Evolutionary conservation across 805 yeast genomes (phyloP).

Genomic region (Barnettozyma siamensis): DNA sequence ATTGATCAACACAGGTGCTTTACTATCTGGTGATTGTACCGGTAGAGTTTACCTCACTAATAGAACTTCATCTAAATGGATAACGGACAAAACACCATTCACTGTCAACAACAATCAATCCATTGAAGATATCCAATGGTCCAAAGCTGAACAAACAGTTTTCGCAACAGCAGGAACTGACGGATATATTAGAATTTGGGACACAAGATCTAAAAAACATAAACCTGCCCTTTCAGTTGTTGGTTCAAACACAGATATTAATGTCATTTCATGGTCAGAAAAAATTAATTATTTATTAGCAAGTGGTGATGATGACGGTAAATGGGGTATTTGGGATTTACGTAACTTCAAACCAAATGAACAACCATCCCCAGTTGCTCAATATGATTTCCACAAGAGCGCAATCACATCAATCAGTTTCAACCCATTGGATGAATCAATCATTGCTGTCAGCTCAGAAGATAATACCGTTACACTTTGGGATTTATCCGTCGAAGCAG

Average conservation of each 20-base stretch:
- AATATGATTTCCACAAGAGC: conserved; percentile 90
- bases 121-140: conserved; percentile 98
- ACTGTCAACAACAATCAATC: conserved; percentile 55
- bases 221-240: conserved; percentile 81
- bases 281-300: conserved; percentile 84
- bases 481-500: conserved; percentile 99
- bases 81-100: conserved; percentile 79
- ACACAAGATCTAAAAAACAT: conserved; percentile 87
- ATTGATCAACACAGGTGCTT: conserved; percentile 65
- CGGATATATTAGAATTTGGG: conserved; percentile 93
- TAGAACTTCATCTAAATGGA: conserved; percentile 75
- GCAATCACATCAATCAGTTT: conserved; percentile 91
- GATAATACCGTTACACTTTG: conserved; percentile 96
- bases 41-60: conserved; percentile 79
- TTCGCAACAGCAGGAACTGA: conserved; percentile 94
- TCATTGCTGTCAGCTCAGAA: conserved; percentile 91
- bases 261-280: conserved; percentile 93
- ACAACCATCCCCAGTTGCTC: conserved; percentile 74
- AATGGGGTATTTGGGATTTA: conserved; percentile 98
- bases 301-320: conserved; percentile 95
- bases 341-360: conserved; percentile 65
- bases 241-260: conserved; percentile 81
- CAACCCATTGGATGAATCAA: conserved; percentile 93
- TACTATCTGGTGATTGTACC: conserved; percentile 82
- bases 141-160: conserved; percentile 84